These are phyloP conservation scores for Millerozyma miso DNA, from an alignment of 805 yeast species.

Conservation along the genomic window DNA sequence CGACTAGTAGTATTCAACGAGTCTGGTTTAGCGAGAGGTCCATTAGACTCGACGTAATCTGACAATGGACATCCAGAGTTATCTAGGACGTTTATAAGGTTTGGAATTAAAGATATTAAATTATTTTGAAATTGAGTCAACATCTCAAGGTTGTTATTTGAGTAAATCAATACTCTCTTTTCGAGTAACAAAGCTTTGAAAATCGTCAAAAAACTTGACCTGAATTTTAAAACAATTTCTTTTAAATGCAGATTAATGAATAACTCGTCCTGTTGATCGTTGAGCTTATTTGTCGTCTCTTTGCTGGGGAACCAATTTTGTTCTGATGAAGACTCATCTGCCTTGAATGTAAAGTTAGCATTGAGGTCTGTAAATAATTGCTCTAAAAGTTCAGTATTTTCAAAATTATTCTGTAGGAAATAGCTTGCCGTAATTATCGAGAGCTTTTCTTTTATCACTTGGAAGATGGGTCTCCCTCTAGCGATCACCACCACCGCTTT, in stretches of 20 bases:
- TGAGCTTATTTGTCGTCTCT: constrained; percentile 1
- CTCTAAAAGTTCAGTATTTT: constrained; percentile 63
- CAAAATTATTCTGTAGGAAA: constrained; percentile 75
- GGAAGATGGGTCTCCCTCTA: constrained; percentile 74
- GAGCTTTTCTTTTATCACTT: constrained; percentile 83
- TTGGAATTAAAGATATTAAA: constrained; percentile 78
- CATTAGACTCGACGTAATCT: constrained; percentile 46
- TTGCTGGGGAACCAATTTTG: neutral
- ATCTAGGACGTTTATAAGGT: constrained; percentile 63
- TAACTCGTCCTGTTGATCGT: constrained; percentile 30
- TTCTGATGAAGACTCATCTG: constrained; percentile 1
- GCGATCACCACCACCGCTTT: constrained; percentile 86
- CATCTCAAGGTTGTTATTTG: constrained; percentile 68
- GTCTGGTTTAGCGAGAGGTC: constrained; percentile 51
- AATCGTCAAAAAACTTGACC: constrained; percentile 55
- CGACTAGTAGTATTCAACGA: constrained; percentile 76
- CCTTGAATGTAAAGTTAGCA: constrained; percentile 21
- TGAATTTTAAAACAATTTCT: constrained; percentile 56
- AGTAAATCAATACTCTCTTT: constrained; percentile 67
- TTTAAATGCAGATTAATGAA: constrained; percentile 69
- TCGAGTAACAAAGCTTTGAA: constrained; percentile 79
- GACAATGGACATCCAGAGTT: constrained; percentile 78
- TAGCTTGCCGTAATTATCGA: constrained; percentile 85
- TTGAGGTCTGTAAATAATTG: constrained; percentile 66
- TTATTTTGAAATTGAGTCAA: constrained; percentile 83